Evolutionary conservation across 2,329 filamentous ascomycete genomes (phyloP).

Genomic region (Calonectria pauciramosa): DNA sequence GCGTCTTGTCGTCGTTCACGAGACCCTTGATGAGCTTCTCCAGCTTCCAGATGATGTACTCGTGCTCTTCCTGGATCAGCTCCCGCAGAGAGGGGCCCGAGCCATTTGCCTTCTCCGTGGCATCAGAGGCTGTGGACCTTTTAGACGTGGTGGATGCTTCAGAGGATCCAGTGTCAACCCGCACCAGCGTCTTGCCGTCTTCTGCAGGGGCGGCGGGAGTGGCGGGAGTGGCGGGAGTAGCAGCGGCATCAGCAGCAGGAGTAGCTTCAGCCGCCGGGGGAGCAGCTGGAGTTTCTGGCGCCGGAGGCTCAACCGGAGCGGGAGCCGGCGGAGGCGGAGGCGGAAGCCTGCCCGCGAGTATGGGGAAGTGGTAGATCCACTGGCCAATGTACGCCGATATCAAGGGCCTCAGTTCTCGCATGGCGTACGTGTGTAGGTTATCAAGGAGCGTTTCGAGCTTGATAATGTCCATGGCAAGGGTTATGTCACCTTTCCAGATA

Average conservation of each 20-base stretch:
- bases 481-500: constrained; percentile 35
- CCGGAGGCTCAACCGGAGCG: not conserved
- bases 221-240: not conserved
- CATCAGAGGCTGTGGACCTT: not conserved
- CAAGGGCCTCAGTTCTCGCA: constrained; percentile 30
- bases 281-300: not conserved
- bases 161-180: not conserved
- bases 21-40: constrained; percentile 16
- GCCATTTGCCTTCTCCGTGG: not conserved
- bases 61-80: constrained; percentile 20
- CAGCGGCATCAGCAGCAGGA: not conserved
- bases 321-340: not conserved
- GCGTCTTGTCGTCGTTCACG: not conserved
- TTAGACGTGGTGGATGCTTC: not conserved
- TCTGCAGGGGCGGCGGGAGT: not conserved
- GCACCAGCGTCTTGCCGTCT: constrained; percentile 5
- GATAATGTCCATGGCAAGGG: constrained; percentile 26
- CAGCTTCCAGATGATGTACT: constrained; percentile 22
- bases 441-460: constrained; percentile 33
- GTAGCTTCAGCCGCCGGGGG: not conserved
- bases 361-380: constrained; percentile 25
- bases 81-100: not conserved
- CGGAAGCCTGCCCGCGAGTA: not conserved
- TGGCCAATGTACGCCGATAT: constrained; percentile 35
- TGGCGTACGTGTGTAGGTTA: constrained; percentile 34